Evolutionary conservation across 78 protist species (phyloP), one percentile per base, ranked within the genome.

Genomic region (Cavenderia fasciculata): DNA sequence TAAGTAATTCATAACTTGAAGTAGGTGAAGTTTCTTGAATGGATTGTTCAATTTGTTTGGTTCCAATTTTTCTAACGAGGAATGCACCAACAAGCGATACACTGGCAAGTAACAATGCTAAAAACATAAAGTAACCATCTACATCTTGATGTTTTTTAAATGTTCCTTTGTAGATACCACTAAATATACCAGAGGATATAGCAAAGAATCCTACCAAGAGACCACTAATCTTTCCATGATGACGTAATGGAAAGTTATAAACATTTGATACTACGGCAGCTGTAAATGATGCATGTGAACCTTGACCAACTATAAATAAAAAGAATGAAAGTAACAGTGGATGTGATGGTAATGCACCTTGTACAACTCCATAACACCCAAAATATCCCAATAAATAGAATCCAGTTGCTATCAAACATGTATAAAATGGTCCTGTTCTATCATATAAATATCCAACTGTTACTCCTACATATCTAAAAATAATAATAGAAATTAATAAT

Each of bases 201-300:
- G 88, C 88, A 66, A 79, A 79, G 31, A 63, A 25, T 12, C 88
- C 88, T 12, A 79, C 88, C 4, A 79, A 41, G 3, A 36, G 27
- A 23, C 88, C 88, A 52, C 77, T 69, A 41, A 79, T 36, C 68
- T 79, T 79, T 33, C 70, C 88, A 44, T 76, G n/a, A 54, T 79
- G 88, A 25, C 66, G 63, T 23, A 79, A 23, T 54, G 88, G 25
- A 41, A 49, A 79, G 71, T 79, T 79, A 54, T 66, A 65, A 16
- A 49, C 43, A 18, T 79, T 63, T 31, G 76, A 56, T 7, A 79
- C 71, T 2, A 79, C 66, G 0, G 76, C 1, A 2, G 88, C 65
- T 14, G 88, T 79, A 27, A 79, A 79, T 12, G 69, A 47, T 3
- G 69, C 76, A 79, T 79, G 88, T n/a, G 88, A 79, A 4, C 76